Base-by-base conservation (phyloP, 1,139 yeast genomes). In the Petasospora rhodanensis region DNA sequence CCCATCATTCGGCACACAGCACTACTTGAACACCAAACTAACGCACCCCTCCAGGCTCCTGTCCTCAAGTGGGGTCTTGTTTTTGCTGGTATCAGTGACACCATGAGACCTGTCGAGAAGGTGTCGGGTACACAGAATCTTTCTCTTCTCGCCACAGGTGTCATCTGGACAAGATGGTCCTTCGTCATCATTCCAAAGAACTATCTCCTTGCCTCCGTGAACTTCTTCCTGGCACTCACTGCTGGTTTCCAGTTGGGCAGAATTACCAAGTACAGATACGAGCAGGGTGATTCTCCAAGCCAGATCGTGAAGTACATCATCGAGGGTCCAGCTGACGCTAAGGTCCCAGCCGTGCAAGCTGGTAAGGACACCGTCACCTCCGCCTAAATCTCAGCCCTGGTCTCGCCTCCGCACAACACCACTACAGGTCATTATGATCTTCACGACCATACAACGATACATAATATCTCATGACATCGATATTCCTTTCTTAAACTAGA, bases 131-230 rank as follows among this genome's bases (percentile, higher is more conserved):
- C 96, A 18, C 98, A 91, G 61, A 95, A 85, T 58, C 58, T 82
- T 42, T 45, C 98, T 1, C 69, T 91, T 40, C 72, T 84, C 51
- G 91, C 91, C 30, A 91, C 98, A 1, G 98, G 97, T 37, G 77
- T 76, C 35, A 87, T 91, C 52, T 91, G 98, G 98, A 91, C 98
- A 28, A 78, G 98, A 59, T 91, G 98, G 98, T 89, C 96, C 20
- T 75, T 87, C 61, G 93, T 87, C 43, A 91, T 91, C 56, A 78
- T 68, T 51, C 98, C 98, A 34, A 81, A 84, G 62, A 91, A 91
- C 64, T 70, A 73, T 48, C 66, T 91, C 41, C 70, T 91, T 49
- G 98, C 97, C 5, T 78, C 93, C 20, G 98, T 91, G 40, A 91
- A 91, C 64, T 86, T 87, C 70, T 91, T 91, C 70, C 68, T 91